Base-by-base conservation (phyloP, 345 rosid species). In the Cochlearia excelsa region DNA sequence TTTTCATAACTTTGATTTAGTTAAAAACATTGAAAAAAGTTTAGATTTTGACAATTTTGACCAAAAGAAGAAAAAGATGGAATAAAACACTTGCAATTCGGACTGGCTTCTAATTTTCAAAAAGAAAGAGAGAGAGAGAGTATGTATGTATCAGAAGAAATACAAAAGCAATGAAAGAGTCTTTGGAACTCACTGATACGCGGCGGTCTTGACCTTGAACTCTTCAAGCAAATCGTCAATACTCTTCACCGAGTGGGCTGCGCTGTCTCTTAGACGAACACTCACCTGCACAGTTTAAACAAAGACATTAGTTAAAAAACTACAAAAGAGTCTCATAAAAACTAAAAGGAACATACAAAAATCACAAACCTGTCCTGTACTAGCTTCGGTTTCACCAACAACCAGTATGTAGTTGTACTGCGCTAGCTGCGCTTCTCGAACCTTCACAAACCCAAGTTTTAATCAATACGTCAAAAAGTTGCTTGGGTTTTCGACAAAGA, bases 341-440 rank as follows among this genome's bases (percentile, higher is more conserved):
- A 5, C 26, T 4, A 41, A 7, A 30, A 35, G 1, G 40, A 6
- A 6, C 35, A 33, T 33, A 33, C 40, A 42, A 33, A 16, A 23
- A 40, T 40, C 47, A 46, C 90, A 39, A 66, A 94, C 99, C 99
- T 85, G 79, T 71, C 88, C 86, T 9, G 81, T 80, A 65, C 71
- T 66, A 34, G 82, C 72, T 76, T 94, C 99, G 40, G 79, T 81
- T 73, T 90, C 97, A 30, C 99, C 99, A 4, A 94, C 97, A n/a
- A 94, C 97, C 58, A 94, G 74, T 53, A 94, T 94, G 73, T 75
- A 94, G 70, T 87, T 94, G 80, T 80, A 94, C 63, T 92, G 96
- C 2, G 95, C 95, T 65, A 84, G 58, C 79, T 89, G 97, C 68
- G 99, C 99, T 82, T 93, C 96, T 46, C 90, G 78, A 10, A 94